These are phyloP conservation scores for Coleophoma eucalyptorum DNA, from an alignment of 2,329 filamentous ascomycete genomes.

Conservation along the genomic window DNA sequence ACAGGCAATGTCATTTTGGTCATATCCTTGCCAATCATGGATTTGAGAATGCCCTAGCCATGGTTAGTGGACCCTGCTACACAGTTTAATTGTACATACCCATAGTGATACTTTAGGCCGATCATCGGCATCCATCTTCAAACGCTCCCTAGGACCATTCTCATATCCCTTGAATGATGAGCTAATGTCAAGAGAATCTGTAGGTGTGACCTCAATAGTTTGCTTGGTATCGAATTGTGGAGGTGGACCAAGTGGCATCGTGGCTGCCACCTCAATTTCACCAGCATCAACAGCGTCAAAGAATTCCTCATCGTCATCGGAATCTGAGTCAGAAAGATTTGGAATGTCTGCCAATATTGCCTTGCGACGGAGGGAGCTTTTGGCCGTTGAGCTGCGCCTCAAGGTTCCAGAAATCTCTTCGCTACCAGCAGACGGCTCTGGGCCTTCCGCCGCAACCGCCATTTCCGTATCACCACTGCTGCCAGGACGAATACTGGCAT, in stretches of 20 bases:
- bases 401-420: conserved; percentile 23
- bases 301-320: conserved; percentile 86
- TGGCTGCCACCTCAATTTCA: conserved; percentile 74
- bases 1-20: conserved; percentile 99
- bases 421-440: conserved; percentile 30
- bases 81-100: conserved; percentile 53
- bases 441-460: conserved; percentile 18
- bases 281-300: conserved; percentile 96
- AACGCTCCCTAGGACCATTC: conserved; percentile 71
- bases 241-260: conserved; percentile 44
- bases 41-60: conserved; percentile 84
- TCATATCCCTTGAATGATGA: conserved; percentile 88
- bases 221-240: conserved; percentile 33
- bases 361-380: conserved; percentile 49
- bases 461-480: conserved; percentile 17
- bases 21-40: conserved; percentile 99
- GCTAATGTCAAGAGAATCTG: conserved; percentile 59
- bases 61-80: conserved; percentile 15
- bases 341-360: conserved; percentile 66
- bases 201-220: conserved; percentile 30
- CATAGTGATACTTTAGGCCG: conserved; percentile 92
- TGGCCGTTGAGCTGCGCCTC: conserved; percentile 36
- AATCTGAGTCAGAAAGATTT: conserved; percentile 72
- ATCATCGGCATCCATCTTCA: conserved; percentile 90
- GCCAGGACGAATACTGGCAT: conserved; percentile 43